Conservation (phyloP, 495 filamentous ascomycete species). For the Podospora tetraspora region DNA sequence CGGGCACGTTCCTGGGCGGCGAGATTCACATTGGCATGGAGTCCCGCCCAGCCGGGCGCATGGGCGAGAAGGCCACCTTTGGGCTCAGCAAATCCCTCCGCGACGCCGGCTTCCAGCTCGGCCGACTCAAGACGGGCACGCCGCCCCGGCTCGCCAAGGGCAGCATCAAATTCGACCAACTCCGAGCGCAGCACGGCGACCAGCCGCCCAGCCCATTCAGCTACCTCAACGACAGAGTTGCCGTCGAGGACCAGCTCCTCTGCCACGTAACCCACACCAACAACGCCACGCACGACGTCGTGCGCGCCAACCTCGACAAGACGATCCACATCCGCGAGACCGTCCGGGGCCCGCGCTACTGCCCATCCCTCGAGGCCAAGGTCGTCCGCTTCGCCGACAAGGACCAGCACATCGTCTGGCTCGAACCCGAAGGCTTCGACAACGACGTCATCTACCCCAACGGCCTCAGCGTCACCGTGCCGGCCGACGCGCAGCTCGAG, state of each 20-base stretch:
- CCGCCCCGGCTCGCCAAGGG: conserved; percentile 79
- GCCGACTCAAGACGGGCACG: conserved; percentile 91
- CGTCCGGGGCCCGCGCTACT: conserved; percentile 90
- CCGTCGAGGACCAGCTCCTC: conserved; percentile 72
- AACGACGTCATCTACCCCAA: conserved; percentile 93
- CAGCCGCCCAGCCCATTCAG: conserved; percentile 86
- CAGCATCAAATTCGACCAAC: conserved; percentile 69
- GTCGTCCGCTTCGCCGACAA: conserved; percentile 80
- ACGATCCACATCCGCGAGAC: conserved; percentile 95
- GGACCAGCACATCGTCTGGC: conserved; percentile 82
- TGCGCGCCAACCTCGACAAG: conserved; percentile 81
- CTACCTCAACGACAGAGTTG: conserved; percentile 72
- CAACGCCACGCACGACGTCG: conserved; percentile 71
- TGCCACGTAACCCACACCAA: conserved; percentile 87
- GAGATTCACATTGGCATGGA: conserved; percentile 95
- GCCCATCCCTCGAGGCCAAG: conserved; percentile 92
- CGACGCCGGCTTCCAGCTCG: conserved; percentile 86
- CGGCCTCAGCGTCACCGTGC: conserved; percentile 94
- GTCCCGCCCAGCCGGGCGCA: conserved; percentile 76
- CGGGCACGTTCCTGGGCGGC: conserved; percentile 90
- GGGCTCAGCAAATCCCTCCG: conserved; percentile 87
- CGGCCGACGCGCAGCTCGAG: conserved; percentile 74
- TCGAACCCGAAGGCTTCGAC: conserved; percentile 93
- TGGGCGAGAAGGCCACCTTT: conserved; percentile 91
- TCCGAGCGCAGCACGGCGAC: conserved; percentile 75